phyloP scores from a whole-genome alignment of 129 eudicot species.

The Helianthus tuberosus region DNA sequence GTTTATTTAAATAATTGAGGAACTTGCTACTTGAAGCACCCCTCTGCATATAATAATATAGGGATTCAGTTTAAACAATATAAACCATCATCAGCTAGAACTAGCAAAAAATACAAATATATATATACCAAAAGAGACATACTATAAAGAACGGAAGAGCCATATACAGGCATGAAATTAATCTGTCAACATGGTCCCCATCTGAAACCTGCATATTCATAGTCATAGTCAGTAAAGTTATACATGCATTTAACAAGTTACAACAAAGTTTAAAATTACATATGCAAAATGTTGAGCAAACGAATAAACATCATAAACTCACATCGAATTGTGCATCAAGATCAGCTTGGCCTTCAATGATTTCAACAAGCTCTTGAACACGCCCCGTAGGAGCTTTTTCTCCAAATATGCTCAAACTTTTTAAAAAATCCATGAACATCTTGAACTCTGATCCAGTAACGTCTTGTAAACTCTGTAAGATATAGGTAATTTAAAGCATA shows the following conservation, averaged over 20 bases:
- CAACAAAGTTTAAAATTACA: conserved; percentile 4
- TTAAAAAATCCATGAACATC: conserved; percentile 90
- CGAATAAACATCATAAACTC: conserved; percentile 33
- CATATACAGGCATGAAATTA: conserved; percentile 85
- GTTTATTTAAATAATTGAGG: conserved; percentile 76
- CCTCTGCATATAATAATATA: conserved; percentile 54
- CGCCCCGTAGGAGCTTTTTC: conserved; percentile 88
- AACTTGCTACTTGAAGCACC: conserved; percentile 97
- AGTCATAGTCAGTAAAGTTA: conserved; percentile 18
- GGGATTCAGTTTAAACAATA: conserved; percentile 16
- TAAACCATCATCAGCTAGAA: neutral
- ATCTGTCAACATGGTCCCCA: conserved; percentile 82
- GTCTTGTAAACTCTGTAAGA: conserved; percentile 86
- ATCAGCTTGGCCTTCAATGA: conserved; percentile 92
- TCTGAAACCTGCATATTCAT: conserved; percentile 63
- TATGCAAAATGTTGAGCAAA: neutral
- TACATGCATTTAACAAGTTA: neutral
- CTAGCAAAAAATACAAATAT: neutral
- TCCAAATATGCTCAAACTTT: conserved; percentile 82
- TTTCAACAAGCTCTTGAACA: conserved; percentile 79
- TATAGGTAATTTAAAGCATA: no score
- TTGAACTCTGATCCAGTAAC: conserved; percentile 90
- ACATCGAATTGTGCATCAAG: conserved; percentile 82
- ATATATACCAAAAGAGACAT: conserved; percentile 4
- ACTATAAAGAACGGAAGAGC: conserved; percentile 92